Evolutionary conservation across 208 protist genomes (phyloP).

Genomic region (Leishmania lainsoni): DNA sequence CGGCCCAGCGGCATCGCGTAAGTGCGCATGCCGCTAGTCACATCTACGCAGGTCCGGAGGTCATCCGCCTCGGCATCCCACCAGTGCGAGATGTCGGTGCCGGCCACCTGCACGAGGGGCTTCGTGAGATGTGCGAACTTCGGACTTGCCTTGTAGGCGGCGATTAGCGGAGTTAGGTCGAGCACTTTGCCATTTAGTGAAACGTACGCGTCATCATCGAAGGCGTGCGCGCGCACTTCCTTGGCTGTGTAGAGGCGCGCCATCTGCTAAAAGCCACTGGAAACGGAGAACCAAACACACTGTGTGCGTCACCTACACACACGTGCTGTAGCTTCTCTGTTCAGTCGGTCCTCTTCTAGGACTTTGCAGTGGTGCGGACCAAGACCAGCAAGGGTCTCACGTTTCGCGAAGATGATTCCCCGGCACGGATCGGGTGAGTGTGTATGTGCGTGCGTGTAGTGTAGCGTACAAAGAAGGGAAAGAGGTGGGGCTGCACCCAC

Average conservation of each 20-base stretch:
- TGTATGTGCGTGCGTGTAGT: no score
- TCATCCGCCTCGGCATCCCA: constrained; percentile 80
- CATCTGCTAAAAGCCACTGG: constrained; percentile 28
- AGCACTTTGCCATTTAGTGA: constrained; percentile 90
- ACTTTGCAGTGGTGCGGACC: neutral
- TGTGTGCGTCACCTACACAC: neutral
- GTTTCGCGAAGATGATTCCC: neutral
- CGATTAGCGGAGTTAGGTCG: constrained; percentile 88
- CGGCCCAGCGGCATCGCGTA: constrained; percentile 89
- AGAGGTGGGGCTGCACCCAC: constrained; percentile 7
- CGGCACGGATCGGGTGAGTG: neutral
- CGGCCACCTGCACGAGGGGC: constrained; percentile 83
- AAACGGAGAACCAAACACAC: neutral
- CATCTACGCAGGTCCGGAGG: constrained; percentile 85
- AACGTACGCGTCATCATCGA: constrained; percentile 88
- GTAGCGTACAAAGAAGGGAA: neutral
- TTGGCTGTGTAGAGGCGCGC: constrained; percentile 87
- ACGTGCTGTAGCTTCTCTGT: neutral
- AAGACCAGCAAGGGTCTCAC: neutral
- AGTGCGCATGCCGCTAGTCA: constrained; percentile 77
- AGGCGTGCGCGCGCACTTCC: constrained; percentile 91
- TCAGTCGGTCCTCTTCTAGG: neutral
- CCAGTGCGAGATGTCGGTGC: constrained; percentile 93
- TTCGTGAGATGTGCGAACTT: constrained; percentile 64
- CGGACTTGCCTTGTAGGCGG: constrained; percentile 53